Percentiles rank a stretch among this genome's conserved stretches.
Conservation (phyloP, 306 rosid species). For the Cucurbita argyrosperma region DNA sequence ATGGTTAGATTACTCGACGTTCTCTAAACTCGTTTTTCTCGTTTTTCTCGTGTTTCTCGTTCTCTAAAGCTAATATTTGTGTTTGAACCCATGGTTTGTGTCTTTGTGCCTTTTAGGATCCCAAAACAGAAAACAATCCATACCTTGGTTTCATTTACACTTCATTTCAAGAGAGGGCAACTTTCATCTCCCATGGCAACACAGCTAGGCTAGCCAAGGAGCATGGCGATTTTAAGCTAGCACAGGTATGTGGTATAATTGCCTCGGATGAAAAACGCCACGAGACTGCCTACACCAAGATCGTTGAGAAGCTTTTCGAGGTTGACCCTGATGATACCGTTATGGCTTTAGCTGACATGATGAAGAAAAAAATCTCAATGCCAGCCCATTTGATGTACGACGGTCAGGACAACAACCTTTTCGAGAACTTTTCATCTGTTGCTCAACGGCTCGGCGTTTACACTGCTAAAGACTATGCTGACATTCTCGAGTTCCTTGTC, state of each 20-base stretch:
- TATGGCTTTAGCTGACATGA: conserved; percentile 45
- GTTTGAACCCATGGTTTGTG: no score
- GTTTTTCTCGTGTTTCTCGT: not conserved
- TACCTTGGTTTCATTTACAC: conserved; percentile 46
- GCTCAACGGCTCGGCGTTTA: conserved; percentile 40
- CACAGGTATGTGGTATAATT: conserved; percentile 40
- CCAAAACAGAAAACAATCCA: conserved; percentile 42
- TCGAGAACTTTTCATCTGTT: conserved; percentile 29
- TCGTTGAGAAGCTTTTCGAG: conserved; percentile 47
- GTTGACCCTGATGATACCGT: conserved; percentile 37
- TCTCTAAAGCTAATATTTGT: not conserved
- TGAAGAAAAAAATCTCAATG: conserved; percentile 44
- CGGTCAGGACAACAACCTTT: conserved; percentile 31
- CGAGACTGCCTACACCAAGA: conserved; percentile 44
- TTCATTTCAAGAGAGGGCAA: conserved; percentile 52
- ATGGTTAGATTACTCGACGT: conserved; percentile 23
- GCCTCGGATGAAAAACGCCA: conserved; percentile 47
- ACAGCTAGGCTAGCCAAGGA: conserved; percentile 44
- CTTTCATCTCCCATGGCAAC: conserved; percentile 47
- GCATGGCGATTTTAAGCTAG: conserved; percentile 36
- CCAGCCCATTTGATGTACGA: conserved; percentile 46
- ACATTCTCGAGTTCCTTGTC: conserved; percentile 42
- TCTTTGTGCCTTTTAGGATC: conserved; percentile 18
- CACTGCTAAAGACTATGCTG: conserved; percentile 43
- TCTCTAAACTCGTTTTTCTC: not conserved